phyloP scores from a whole-genome alignment of 345 rosid genomes.

The Luvunga scandens region DNA sequence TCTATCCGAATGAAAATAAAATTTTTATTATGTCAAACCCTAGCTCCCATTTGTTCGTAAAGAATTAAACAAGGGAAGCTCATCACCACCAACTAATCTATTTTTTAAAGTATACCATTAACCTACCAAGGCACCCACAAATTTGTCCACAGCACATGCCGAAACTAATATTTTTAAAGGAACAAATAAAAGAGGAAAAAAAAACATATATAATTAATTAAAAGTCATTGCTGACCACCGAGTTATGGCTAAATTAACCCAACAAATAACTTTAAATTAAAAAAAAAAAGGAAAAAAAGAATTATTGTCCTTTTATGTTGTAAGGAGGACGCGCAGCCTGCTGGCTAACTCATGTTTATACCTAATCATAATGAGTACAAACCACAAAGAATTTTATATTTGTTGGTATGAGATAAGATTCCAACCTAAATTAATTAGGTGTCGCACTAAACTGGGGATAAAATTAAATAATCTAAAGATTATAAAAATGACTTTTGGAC shows the following conservation, averaged over 20 bases:
- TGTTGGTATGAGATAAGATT: not conserved
- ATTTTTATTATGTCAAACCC: slow-evolving; percentile 9
- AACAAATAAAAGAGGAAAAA: too few species aligned
- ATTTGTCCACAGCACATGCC: slow-evolving; percentile 6
- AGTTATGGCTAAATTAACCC: not conserved
- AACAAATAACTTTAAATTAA: not conserved
- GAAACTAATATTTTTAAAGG: not conserved
- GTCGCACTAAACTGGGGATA: not conserved
- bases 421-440: not conserved
- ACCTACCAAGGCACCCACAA: not conserved
- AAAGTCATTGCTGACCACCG: not conserved
- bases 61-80: not conserved
- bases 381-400: not conserved
- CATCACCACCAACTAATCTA: slow-evolving; percentile 1
- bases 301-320: not conserved
- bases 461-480: not conserved
- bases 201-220: not conserved
- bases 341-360: not conserved
- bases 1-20: not conserved
- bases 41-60: not conserved
- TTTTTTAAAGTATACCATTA: not conserved
- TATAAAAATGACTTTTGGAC: not conserved
- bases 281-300: not conserved
- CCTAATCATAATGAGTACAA: not conserved
- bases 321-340: not conserved